Evolutionary conservation across 2,329 filamentous ascomycete species (phyloP), one percentile per base, ranked within the genome.

Genomic region (Aspergillus sojae): DNA sequence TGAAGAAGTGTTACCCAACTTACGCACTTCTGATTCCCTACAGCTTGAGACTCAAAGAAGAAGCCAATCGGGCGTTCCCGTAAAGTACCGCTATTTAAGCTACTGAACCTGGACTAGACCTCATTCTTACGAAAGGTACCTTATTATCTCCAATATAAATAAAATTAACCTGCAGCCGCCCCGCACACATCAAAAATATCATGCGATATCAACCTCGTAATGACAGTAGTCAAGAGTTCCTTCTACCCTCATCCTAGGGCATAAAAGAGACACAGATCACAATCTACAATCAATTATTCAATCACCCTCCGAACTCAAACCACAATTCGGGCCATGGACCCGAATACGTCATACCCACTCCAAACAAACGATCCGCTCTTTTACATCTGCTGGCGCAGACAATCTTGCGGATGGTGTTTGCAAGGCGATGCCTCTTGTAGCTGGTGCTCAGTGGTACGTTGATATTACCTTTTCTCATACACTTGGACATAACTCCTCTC

Each of bases 401-500:
- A 79, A 61, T 74, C 75, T 1, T 79, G 77, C 63, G 67, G 68
- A 12, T 63, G 65, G 28, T 79, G 77, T 62, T 61, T 79, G 54
- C 62, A 69, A n/a, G 72, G 74, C 2, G 71, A 73, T 60, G 65
- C 68, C 9, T 64, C 69, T 9, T 79, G 77, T 68, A 79, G 75
- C 54, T 79, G 77, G 77, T 79, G 77, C 58, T 67, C 77, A 23
- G 73, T 72, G 62, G 77, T 79, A 78, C 65, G 68, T 70, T 26
- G 9, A 23, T 52, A 43, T 7, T 46, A 14, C 41, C 14, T 57
- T 28, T 41, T 26, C 41, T 52, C 30, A 11, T 19, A n/a, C 19
- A n/a, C 16, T 19, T 41, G 5, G 5, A 9, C 16, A 41, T 19
- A 41, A 19, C 14, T 3, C 3, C 36, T 19, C 39, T 41, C 34